phyloP scores from a whole-genome alignment of 202 grass and related monocot species.

The Digitaria exilis region DNA sequence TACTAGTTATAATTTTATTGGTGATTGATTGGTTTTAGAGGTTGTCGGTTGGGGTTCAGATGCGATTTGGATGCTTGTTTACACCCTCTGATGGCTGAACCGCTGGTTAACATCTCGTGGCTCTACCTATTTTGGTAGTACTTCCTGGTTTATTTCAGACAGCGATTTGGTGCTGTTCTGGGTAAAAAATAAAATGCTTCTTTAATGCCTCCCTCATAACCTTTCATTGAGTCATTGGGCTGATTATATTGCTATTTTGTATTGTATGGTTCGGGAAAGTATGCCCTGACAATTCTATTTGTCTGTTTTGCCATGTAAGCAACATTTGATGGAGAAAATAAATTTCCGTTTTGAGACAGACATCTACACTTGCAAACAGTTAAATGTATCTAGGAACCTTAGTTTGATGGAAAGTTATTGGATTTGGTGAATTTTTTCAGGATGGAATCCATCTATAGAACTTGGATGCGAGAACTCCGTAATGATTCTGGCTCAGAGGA shows the following conservation, averaged over 20 bases:
- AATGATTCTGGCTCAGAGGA: conserved; percentile 49
- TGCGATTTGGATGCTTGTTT: conserved; percentile 12
- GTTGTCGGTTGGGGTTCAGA: neutral
- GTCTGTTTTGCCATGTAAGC: neutral
- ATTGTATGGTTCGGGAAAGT: neutral
- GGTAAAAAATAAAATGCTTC: conserved; percentile 13
- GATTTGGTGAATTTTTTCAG: conserved; percentile 46
- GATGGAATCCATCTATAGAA: conserved; percentile 88
- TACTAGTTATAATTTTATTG: neutral
- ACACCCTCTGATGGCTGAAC: conserved; percentile 21
- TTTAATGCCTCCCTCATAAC: neutral
- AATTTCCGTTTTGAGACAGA: conserved; percentile 17
- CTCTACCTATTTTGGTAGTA: conserved; percentile 23
- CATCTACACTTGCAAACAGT: neutral
- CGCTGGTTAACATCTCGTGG: conserved; percentile 5
- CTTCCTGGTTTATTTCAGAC: conserved; percentile 32
- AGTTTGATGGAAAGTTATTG: conserved; percentile 1
- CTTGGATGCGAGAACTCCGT: conserved; percentile 53
- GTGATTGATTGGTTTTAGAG: neutral
- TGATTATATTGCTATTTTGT: conserved; percentile 30
- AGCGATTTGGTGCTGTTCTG: conserved; percentile 13
- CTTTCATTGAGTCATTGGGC: neutral
- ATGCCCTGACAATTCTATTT: conserved; percentile 9
- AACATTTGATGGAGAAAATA: neutral
- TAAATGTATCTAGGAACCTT: conserved; percentile 7